Conservation (phyloP, 192 early-diverging fungal species). For the Kappamyces sp. region DNA sequence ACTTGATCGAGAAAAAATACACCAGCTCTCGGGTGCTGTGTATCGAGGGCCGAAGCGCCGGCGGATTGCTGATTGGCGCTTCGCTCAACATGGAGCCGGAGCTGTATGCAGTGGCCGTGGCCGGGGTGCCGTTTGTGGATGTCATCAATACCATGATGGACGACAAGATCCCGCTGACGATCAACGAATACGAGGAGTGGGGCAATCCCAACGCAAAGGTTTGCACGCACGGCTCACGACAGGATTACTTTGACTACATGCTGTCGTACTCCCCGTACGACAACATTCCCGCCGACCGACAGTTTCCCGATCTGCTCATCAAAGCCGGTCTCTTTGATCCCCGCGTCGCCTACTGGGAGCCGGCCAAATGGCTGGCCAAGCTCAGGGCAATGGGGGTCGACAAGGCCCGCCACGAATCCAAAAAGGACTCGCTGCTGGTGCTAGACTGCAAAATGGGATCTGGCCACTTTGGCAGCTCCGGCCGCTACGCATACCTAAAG, state of each 20-base stretch:
- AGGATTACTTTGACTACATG: constrained; percentile 48
- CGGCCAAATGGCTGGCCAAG: constrained; percentile 84
- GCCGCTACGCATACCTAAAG: constrained; percentile 42
- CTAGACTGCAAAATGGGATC: constrained; percentile 47
- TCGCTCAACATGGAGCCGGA: constrained; percentile 37
- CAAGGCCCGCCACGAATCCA: constrained; percentile 10
- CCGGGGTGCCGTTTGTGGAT: constrained; percentile 49
- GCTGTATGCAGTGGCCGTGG: constrained; percentile 30
- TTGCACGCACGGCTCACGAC: too few relatives aligned
- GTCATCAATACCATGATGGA: constrained; percentile 48
- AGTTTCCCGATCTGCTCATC: constrained; percentile 41
- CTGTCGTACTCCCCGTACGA: constrained; percentile 45
- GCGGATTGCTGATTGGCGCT: constrained; percentile 44
- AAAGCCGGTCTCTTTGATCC: constrained; percentile 80
- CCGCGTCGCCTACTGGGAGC: constrained; percentile 81
- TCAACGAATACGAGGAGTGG: constrained; percentile 51
- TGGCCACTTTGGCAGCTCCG: constrained; percentile 38
- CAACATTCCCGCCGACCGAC: constrained; percentile 25
- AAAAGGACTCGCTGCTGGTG: constrained; percentile 15
- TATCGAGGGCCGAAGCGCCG: constrained; percentile 41
- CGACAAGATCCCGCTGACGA: constrained; percentile 34
- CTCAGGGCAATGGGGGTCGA: constrained; percentile 39
- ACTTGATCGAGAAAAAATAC: constrained; percentile 29
- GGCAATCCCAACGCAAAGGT: constrained; percentile 45
- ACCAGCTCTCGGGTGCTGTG: constrained; percentile 28